Evolutionary conservation across 106 monocot species (phyloP).

Genomic region (Agapanthus africanus): DNA sequence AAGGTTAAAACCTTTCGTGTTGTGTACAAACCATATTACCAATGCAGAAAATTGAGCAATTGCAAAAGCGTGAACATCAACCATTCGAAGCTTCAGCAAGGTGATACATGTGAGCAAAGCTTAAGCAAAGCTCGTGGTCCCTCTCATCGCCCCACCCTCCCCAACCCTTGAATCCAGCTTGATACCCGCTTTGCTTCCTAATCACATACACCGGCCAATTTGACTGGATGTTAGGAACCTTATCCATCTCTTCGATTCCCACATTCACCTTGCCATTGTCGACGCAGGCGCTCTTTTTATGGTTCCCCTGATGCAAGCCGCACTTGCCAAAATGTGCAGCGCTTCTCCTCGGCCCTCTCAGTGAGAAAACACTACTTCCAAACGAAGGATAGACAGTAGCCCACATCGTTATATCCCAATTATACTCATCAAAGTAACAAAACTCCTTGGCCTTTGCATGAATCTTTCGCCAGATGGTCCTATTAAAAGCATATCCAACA

Average conservation of each 20-base stretch:
- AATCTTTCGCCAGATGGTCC: conserved; percentile 88
- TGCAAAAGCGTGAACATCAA: too few species aligned
- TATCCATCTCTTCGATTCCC: conserved; percentile 50
- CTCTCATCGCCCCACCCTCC: conserved; percentile 93
- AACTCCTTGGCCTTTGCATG: conserved; percentile 82
- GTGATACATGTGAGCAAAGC: conserved; percentile 87
- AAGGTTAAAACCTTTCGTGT: too few species aligned
- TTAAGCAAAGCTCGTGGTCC: conserved; percentile 81
- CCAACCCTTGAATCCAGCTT: conserved; percentile 89
- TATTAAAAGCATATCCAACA: conserved; percentile 83
- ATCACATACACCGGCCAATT: conserved; percentile 62
- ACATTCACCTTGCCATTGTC: conserved; percentile 48
- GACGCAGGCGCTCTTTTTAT: conserved; percentile 39
- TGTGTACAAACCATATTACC: too few species aligned
- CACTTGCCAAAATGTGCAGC: conserved; percentile 92
- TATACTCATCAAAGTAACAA: conserved; percentile 88
- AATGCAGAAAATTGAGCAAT: too few species aligned
- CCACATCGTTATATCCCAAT: conserved; percentile 99
- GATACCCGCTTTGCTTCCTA: conserved; percentile 49
- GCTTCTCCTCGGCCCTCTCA: conserved; percentile 77
- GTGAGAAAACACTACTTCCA: conserved; percentile 49
- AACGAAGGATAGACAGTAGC: conserved; percentile 85
- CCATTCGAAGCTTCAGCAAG: conserved; percentile 15
- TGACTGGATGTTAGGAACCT: conserved; percentile 47
- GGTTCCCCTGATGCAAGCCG: conserved; percentile 95